Evolutionary conservation across 306 rosid species (phyloP), one percentile per base, ranked within the genome.

Genomic region (Citrullus colocynthis): DNA sequence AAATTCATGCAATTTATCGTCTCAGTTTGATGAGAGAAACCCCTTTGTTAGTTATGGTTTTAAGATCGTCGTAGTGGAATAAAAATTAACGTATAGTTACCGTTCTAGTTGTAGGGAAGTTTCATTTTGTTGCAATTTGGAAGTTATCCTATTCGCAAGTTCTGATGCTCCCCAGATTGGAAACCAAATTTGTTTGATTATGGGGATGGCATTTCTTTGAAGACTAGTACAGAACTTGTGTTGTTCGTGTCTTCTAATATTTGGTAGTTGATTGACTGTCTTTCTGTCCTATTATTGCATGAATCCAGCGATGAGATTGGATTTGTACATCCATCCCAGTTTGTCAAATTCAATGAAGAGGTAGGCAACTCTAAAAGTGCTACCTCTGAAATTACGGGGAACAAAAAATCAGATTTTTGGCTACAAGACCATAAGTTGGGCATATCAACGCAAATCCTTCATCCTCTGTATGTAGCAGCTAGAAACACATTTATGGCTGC

Each of bases 261-360:
- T 42, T 64, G 42, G n/a, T 69, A 6, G 77, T 87, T 24, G 58
- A 59, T 78, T 49, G 67, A 51, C 79, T 39, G 21, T 80, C 55
- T 37, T 9, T 77, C 54, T 51, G 57, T 48, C 49, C n/a, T 63
- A 2, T 69, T 9, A 76, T 41, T 52, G 57, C 49, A 82, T 81
- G 88, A 79, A 80, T 70, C 30, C 84, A 92, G 97, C 56, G 97
- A 95, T 80, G 97, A 92, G 83, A 82, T 95, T 69, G 98, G 97
- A 65, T 90, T 89, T 85, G 80, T 95, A 79, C 97, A 92, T 77
- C 97, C 92, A 42, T 88, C 97, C 79, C 97, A 89, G 60, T 88
- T 90, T 85, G 58, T 69, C 44, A 73, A 80, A 83, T 83, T 95
- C 56, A 77, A 66, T 79, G 85, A 88, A 72, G 92, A 85, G 78